phyloP scores from a whole-genome alignment of 352 stramenopile genomes.

The Plasmopara viticola region DNA sequence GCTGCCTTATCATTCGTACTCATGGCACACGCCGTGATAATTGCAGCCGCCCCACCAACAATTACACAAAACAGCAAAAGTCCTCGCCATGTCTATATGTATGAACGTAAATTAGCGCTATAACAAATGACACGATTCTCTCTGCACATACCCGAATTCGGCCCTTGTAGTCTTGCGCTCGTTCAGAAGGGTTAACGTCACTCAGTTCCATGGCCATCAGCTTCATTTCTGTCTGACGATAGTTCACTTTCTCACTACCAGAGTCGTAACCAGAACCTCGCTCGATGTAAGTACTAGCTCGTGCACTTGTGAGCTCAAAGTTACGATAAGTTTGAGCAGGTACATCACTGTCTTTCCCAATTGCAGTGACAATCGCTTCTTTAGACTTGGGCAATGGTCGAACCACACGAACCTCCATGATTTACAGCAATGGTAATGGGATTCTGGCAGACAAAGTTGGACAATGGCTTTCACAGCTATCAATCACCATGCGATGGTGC shows the following conservation, averaged over 20 bases:
- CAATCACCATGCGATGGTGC: conserved; percentile 3
- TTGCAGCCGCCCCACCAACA: conserved; percentile 28
- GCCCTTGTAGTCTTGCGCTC: conserved; percentile 59
- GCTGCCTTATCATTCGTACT: conserved; percentile 18
- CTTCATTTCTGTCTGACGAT: conserved; percentile 50
- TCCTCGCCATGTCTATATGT: conserved; percentile 39
- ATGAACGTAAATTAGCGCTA: conserved; percentile 1
- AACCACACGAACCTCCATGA: conserved; percentile 22
- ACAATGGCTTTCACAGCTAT: conserved; percentile 12
- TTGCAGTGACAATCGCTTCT: not conserved
- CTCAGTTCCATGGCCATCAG: conserved; percentile 44
- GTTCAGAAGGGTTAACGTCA: conserved; percentile 22
- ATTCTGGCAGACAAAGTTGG: conserved; percentile 11
- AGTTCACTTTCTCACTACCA: conserved; percentile 8
- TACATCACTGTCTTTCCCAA: not conserved
- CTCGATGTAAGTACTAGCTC: conserved; percentile 15
- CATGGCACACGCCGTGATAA: conserved; percentile 38
- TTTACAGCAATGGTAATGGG: not conserved
- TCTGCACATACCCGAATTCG: conserved; percentile 34
- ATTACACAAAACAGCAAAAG: conserved; percentile 45
- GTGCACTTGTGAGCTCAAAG: conserved; percentile 18
- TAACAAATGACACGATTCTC: not conserved
- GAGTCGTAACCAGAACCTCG: conserved; percentile 15
- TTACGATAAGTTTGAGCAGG: conserved; percentile 15
- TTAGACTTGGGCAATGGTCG: conserved; percentile 19